Base-by-base conservation (phyloP, 108 stramenopile species). In the Fistulifera solaris region DNA sequence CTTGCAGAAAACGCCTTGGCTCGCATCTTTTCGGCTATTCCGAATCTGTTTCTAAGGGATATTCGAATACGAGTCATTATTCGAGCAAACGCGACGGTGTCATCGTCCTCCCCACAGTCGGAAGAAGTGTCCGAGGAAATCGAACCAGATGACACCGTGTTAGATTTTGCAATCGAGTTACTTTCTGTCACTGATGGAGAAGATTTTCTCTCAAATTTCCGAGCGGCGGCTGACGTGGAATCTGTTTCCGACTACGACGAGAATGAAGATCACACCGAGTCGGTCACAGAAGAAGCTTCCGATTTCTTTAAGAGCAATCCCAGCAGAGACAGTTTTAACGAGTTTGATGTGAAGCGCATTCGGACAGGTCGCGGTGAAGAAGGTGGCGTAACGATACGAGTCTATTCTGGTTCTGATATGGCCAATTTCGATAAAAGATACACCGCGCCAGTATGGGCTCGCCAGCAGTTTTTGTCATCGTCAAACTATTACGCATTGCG, bases 321-420 rank as follows among this genome's bases (percentile, higher is more conserved):
- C 50, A 25, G 23, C 24, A 26, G n/a, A 25, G 50, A 22, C n/a
- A 26, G 31, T 8, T 35, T 6, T 8, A 79, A 83, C 47, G 54
- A 81, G 8, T 88, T 69, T 38, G 46, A 71, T 27, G 42, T 65
- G 27, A 78, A 76, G 45, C 66, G 81, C 47, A 80, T 88, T 43
- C 75, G 82, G 38, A 88, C 86, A 5, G 86, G 86, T 27, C 70
- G 76, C 56, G 86, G 86, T 19, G 73, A 77, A 23, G 77, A 76
- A 26, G 86, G 77, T 19, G 86, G 86, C 4, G 54, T 88, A 19
- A 78, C 65, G 63, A 18, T 87, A 22, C 78, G 73, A 47, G 61
- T 87, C 40, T 73, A 65, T 40, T 81, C 85, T 6, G 26, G 14
- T 15, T 15, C 52, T 18, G 39, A 60, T 14, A n/a, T 56, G 40